Percentiles rank a stretch among this genome's conserved stretches.
phyloP scores from a whole-genome alignment of 139 green algal genomes.

The Chlamydomonas incerta region DNA sequence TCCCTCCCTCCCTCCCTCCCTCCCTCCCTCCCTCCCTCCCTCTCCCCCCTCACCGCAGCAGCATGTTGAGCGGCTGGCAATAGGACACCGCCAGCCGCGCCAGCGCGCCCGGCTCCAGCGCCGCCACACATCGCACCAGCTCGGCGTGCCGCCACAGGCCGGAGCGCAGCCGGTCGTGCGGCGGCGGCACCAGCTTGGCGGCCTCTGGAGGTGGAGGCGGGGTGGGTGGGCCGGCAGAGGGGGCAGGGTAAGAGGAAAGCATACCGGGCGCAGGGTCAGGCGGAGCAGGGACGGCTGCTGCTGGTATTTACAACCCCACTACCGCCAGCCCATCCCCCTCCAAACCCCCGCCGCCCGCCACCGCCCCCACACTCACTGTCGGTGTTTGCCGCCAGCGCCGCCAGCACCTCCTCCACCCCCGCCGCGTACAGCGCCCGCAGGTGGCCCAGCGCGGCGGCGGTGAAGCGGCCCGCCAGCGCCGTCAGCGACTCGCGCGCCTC shows the following conservation, averaged over 20 bases:
- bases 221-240: no score
- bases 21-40: background rate
- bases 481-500: conserved; percentile 14
- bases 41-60: conserved; percentile 33
- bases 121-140: conserved; percentile 44
- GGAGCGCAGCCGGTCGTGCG: conserved; percentile 24
- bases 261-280: no score
- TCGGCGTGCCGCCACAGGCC: conserved; percentile 11
- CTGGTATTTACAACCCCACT: no score
- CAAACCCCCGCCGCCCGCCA: no score
- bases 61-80: conserved; percentile 1
- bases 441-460: background rate
- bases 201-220: conserved; percentile 10
- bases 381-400: conserved; percentile 10
- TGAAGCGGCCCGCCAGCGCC: conserved; percentile 37
- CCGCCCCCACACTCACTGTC: conserved; percentile 39
- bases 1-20: no score
- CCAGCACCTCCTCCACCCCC: conserved; percentile 36
- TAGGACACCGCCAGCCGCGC: conserved; percentile 20
- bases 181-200: conserved; percentile 23
- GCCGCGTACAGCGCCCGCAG: conserved; percentile 12
- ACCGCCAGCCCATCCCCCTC: no score
- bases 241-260: no score
- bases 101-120: conserved; percentile 37
- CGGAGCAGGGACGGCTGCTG: no score